Evolutionary conservation across 441 rosid species (phyloP).

Genomic region (Pelargonium cotyledonis): DNA sequence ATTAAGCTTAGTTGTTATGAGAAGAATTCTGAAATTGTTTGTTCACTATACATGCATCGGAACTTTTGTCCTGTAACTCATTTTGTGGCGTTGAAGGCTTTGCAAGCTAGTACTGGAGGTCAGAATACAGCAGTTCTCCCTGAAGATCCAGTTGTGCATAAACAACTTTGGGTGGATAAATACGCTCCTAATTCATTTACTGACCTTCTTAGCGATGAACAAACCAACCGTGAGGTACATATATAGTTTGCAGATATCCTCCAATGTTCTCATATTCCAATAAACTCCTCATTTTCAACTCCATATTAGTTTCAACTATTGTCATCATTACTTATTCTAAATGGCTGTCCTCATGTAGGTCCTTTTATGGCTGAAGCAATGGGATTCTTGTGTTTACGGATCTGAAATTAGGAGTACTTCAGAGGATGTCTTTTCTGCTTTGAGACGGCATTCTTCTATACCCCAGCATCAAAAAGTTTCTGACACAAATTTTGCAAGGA

Average conservation of each 20-base stretch:
- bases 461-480: conserved; percentile 47
- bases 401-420: conserved; percentile 90
- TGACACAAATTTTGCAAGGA: conserved; percentile 46
- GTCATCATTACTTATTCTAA: conserved; percentile 20
- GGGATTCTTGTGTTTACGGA: conserved; percentile 98
- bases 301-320: conserved; percentile 4
- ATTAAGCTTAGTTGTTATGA: neutral
- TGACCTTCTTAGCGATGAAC: conserved; percentile 98
- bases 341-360: conserved; percentile 46
- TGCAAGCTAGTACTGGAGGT: conserved; percentile 62
- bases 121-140: conserved; percentile 33
- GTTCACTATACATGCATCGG: neutral
- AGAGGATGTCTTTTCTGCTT: conserved; percentile 81
- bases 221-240: conserved; percentile 89
- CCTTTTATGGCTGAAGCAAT: conserved; percentile 92
- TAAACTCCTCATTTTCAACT: conserved; percentile 15
- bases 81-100: conserved; percentile 48
- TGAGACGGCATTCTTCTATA: conserved; percentile 76
- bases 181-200: conserved; percentile 93
- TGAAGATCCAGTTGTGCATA: conserved; percentile 42
- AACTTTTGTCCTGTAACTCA: conserved; percentile 15
- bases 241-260: conserved; percentile 14
- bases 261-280: conserved; percentile 8
- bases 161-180: conserved; percentile 93
- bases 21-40: conserved; percentile 5